phyloP scores from a whole-genome alignment of 2,329 filamentous ascomycete species.

The Trichoderma arundinaceum region DNA sequence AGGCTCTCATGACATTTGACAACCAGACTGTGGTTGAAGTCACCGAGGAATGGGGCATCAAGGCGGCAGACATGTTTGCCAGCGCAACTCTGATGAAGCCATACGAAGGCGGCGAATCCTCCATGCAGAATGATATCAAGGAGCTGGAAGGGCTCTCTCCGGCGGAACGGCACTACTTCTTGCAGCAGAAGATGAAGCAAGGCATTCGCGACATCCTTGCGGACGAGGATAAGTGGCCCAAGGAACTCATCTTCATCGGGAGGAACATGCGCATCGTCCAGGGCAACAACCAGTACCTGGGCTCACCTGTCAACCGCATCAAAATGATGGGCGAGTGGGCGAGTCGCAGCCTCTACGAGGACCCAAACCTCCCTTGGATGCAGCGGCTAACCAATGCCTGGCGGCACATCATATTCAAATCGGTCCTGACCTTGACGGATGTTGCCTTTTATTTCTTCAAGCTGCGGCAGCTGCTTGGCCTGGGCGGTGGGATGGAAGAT shows the following conservation, averaged over 20 bases:
- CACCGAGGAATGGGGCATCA: conserved; percentile 83
- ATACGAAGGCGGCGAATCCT: conserved; percentile 82
- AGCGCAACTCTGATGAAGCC: conserved; percentile 87
- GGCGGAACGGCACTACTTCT: conserved; percentile 82
- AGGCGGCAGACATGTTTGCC: conserved; percentile 88
- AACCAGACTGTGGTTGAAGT: conserved; percentile 77
- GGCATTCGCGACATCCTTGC: conserved; percentile 71
- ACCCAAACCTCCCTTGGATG: conserved; percentile 64
- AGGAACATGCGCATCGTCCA: conserved; percentile 92
- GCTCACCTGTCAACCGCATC: conserved; percentile 86
- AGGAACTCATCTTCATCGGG: conserved; percentile 89
- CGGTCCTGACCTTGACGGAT: conserved; percentile 77
- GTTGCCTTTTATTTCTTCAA: conserved; percentile 83
- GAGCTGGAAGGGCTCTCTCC: conserved; percentile 62
- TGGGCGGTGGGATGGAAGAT: conserved; percentile 89
- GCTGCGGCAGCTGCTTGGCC: conserved; percentile 74
- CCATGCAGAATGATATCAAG: conserved; percentile 64
- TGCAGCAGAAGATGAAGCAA: conserved; percentile 85
- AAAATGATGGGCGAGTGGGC: conserved; percentile 96
- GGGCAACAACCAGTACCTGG: conserved; percentile 89
- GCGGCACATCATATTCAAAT: conserved; percentile 79
- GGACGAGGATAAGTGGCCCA: conserved; percentile 87
- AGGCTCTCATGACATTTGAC: conserved; percentile 90
- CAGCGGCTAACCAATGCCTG: conserved; percentile 73
- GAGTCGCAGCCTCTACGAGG: conserved; percentile 79